Evolutionary conservation across 176 grass and related monocot genomes (phyloP).

Genomic region (Puya raimondii): DNA sequence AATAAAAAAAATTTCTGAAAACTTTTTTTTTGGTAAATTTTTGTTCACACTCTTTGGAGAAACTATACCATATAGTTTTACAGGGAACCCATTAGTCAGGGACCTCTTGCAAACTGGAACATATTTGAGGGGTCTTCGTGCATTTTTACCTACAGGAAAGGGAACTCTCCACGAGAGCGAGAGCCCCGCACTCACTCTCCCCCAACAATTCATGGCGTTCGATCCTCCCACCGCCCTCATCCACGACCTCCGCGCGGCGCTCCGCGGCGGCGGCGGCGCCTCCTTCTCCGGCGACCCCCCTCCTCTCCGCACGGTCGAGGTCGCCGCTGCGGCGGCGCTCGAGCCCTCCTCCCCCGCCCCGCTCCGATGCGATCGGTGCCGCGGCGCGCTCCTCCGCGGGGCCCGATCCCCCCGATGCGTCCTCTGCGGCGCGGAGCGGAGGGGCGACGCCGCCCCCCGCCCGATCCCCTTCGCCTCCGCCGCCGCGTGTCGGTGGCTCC

Average conservation of each 20-base stretch:
- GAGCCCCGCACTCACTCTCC: neutral
- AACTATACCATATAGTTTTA: no score
- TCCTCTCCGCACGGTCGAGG: constrained; percentile 31
- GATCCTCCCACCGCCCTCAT: constrained; percentile 10
- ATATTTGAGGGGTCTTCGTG: no score
- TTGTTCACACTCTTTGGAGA: no score
- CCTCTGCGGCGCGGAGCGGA: constrained; percentile 45
- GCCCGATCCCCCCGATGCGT: constrained; percentile 30
- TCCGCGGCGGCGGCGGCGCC: neutral
- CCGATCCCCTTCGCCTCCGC: constrained; percentile 39
- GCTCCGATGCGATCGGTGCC: constrained; percentile 40
- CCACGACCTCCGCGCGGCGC: neutral
- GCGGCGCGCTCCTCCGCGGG: constrained; percentile 43
- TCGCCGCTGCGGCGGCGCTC: constrained; percentile 38
- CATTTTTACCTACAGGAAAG: no score
- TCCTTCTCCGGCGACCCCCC: neutral
- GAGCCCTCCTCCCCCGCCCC: constrained; percentile 12
- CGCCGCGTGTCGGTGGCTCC: constrained; percentile 37
- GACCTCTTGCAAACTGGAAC: no score
- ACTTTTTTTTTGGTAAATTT: no score
- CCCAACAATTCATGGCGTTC: neutral
- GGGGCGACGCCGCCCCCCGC: constrained; percentile 13
- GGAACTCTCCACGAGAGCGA: no score
- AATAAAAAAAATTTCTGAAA: no score
- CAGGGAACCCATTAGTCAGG: no score